Evolutionary conservation across 495 filamentous ascomycete genomes (phyloP).

Genomic region (Tuber melanosporum): DNA sequence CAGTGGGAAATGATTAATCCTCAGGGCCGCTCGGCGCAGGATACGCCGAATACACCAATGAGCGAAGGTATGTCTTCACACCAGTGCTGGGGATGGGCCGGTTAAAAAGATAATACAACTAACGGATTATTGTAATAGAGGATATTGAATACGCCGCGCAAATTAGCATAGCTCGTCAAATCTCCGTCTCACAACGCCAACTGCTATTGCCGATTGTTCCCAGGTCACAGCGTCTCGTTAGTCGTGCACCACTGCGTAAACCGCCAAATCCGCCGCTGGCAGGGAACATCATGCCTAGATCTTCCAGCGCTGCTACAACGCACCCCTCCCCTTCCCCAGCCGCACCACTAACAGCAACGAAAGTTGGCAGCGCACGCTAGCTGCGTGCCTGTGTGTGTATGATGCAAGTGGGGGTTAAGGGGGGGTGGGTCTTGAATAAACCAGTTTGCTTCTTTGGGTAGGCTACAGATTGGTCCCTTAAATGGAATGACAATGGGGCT

Average conservation of each 20-base stretch:
- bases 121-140: slow-evolving; percentile 14
- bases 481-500: not conserved
- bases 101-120: not conserved
- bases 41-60: slow-evolving; percentile 16
- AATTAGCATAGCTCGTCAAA: slow-evolving; percentile 39
- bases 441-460: not conserved
- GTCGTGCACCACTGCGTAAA: slow-evolving; percentile 24
- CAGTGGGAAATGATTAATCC: slow-evolving; percentile 39
- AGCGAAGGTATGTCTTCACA: slow-evolving; percentile 24
- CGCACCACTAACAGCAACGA: not conserved
- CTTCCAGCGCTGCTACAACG: not conserved
- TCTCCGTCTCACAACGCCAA: slow-evolving; percentile 36
- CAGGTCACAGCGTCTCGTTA: slow-evolving; percentile 34
- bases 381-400: not conserved
- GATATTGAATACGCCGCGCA: slow-evolving; percentile 37
- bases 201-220: slow-evolving; percentile 37
- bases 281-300: not conserved
- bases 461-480: not conserved
- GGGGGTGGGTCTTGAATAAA: not conserved
- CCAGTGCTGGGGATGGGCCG: not conserved
- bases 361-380: not conserved
- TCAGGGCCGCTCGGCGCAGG: slow-evolving; percentile 6
- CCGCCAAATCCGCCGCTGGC: not conserved
- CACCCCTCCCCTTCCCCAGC: not conserved
- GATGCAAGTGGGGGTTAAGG: not conserved